phyloP scores from a whole-genome alignment of 129 eudicot genomes.

The Dittrichia graveolens region DNA sequence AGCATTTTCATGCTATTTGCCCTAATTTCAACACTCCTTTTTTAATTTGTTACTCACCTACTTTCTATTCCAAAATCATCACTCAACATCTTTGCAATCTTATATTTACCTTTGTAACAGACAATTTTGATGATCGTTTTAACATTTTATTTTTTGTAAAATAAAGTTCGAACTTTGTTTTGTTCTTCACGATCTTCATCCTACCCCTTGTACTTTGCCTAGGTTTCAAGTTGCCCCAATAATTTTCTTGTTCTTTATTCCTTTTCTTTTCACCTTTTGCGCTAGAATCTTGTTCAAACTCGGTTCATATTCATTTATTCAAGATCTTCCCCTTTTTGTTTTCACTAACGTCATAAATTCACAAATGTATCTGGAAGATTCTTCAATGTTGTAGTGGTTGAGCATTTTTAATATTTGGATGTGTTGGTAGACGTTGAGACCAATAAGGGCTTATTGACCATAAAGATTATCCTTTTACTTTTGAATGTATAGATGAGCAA shows the following conservation, averaged over 20 bases:
- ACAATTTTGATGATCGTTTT: conserved; percentile 1
- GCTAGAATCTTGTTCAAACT: conserved; percentile 21
- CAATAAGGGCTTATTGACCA: conserved; percentile 20
- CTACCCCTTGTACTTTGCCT: conserved; percentile 30
- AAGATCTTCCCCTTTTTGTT: conserved; percentile 28
- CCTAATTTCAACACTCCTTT: conserved; percentile 23
- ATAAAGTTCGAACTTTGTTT: conserved; percentile 19
- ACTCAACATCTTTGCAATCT: conserved; percentile 10
- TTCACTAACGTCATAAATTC: conserved; percentile 31
- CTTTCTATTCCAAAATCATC: not conserved
- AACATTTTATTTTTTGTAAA: not conserved
- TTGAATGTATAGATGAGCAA: conserved; percentile 16
- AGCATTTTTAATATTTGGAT: conserved; percentile 4
- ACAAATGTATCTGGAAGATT: conserved; percentile 34
- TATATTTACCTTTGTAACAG: not conserved
- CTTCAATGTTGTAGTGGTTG: conserved; percentile 15
- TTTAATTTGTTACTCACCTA: conserved; percentile 8
- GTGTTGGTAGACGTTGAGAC: conserved; percentile 26
- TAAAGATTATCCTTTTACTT: conserved; percentile 12
- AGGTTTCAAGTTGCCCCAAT: conserved; percentile 19
- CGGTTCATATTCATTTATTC: not conserved
- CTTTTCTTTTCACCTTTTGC: not conserved
- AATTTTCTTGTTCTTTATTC: not conserved
- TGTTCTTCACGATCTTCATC: conserved; percentile 22
- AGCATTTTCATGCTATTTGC: no score